phyloP scores from a whole-genome alignment of 495 filamentous ascomycete genomes.

The Tuber aestivum region DNA sequence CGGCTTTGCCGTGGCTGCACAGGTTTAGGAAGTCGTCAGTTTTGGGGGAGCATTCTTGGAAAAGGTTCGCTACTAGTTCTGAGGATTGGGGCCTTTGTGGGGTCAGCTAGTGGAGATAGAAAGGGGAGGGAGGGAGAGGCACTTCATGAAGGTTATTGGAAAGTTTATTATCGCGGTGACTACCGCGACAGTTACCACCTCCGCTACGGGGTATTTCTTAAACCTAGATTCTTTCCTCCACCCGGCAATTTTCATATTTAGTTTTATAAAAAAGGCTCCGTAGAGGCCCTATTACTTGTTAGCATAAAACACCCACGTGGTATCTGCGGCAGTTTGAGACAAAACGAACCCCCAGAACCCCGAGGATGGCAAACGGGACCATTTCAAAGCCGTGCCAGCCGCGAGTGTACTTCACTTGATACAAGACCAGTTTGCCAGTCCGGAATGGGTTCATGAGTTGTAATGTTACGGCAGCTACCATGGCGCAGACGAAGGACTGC shows the following conservation, averaged over 20 bases:
- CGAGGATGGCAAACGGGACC: constrained; percentile 78
- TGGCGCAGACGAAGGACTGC: constrained; percentile 98
- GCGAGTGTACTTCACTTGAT: constrained; percentile 88
- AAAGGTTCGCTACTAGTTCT: constrained; percentile 84
- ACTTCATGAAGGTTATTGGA: constrained; percentile 86
- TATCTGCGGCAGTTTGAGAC: not conserved
- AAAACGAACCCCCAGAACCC: constrained; percentile 61
- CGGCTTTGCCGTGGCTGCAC: constrained; percentile 61
- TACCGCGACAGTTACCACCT: constrained; percentile 68
- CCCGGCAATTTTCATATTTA: constrained; percentile 79
- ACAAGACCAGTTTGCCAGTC: constrained; percentile 91
- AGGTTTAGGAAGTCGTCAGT: constrained; percentile 79
- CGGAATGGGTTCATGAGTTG: constrained; percentile 92
- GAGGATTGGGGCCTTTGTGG: constrained; percentile 64
- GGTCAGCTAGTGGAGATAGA: constrained; percentile 10
- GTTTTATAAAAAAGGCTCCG: constrained; percentile 86
- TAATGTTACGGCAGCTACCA: constrained; percentile 89
- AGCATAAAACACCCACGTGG: constrained; percentile 21
- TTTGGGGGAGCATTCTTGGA: constrained; percentile 76
- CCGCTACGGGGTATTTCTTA: constrained; percentile 61
- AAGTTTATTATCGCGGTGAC: constrained; percentile 86
- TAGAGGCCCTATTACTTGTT: constrained; percentile 59
- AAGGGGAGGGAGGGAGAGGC: not conserved
- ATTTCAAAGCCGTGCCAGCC: constrained; percentile 96
- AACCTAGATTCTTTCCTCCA: constrained; percentile 65